phyloP scores from a whole-genome alignment of 225 moss, liverwort and hornwort species.

The Lunularia cruciata region DNA sequence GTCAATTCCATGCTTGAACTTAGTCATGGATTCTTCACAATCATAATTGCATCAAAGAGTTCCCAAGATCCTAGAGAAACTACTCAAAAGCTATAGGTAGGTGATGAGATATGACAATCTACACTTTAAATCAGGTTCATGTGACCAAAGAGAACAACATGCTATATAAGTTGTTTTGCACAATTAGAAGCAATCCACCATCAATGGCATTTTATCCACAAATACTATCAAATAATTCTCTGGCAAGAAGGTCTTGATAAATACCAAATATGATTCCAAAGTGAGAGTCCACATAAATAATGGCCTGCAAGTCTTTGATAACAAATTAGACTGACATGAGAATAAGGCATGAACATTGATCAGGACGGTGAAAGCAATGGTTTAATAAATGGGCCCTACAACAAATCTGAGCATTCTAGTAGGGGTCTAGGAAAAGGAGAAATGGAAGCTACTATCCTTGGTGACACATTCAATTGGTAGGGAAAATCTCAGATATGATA shows the following conservation, averaged over 20 bases:
- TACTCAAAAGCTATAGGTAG: background rate
- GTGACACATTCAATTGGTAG: too few species aligned
- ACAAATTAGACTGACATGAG: background rate
- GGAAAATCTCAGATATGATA: background rate
- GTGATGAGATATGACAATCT: background rate
- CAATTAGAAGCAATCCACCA: background rate
- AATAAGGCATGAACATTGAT: background rate
- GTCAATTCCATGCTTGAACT: background rate
- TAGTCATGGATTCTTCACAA: background rate
- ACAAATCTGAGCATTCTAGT: background rate
- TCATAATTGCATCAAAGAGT: background rate
- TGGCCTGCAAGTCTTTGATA: background rate
- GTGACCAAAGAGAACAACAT: background rate
- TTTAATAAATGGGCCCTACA: too few species aligned
- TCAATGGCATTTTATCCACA: slow-evolving; percentile 9
- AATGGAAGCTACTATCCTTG: background rate
- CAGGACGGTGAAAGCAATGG: background rate
- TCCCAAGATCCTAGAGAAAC: background rate
- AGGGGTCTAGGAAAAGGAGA: background rate
- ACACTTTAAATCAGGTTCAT: background rate
- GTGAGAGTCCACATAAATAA: slow-evolving; percentile 1
- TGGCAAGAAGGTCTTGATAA: background rate
- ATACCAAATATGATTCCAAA: background rate
- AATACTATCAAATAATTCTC: background rate
- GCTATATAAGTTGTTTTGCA: background rate